These are phyloP conservation scores for Fusarium sp. DNA, from an alignment of 2,329 filamentous ascomycete genomes.

Conservation along the genomic window DNA sequence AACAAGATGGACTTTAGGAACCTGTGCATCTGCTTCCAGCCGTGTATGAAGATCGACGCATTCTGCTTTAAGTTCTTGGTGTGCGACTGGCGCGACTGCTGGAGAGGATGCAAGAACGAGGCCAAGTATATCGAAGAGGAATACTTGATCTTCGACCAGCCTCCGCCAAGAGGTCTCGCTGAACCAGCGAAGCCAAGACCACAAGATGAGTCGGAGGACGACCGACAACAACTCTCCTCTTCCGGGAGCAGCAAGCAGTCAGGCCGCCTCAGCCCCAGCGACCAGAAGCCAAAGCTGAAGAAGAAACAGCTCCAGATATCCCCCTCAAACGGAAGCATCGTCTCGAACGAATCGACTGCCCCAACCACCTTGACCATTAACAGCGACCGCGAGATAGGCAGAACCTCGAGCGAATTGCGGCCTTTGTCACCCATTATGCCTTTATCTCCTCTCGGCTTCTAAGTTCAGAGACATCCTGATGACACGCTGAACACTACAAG, in stretches of 20 bases:
- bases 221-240: conserved; percentile 61
- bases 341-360: conserved; percentile 56
- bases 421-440: conserved; percentile 75
- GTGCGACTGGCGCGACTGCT: conserved; percentile 95
- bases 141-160: conserved; percentile 69
- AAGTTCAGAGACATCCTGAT: conserved; percentile 30
- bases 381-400: conserved; percentile 50
- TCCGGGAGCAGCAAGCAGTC: conserved; percentile 73
- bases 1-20: conserved; percentile 99
- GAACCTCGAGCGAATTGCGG: conserved; percentile 58
- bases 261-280: conserved; percentile 38
- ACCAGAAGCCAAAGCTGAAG: conserved; percentile 49
- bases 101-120: conserved; percentile 95
- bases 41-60: conserved; percentile 94
- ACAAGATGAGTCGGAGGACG: conserved; percentile 39
- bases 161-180: conserved; percentile 63
- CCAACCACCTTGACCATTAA: conserved; percentile 61
- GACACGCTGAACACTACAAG: conserved; percentile 8
- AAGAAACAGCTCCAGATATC: conserved; percentile 58
- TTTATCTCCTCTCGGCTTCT: conserved; percentile 71
- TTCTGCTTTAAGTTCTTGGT: conserved; percentile 97
- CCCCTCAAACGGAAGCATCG: conserved; percentile 58
- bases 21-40: conserved; percentile 95
- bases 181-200: conserved; percentile 49
- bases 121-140: conserved; percentile 80